These are phyloP conservation scores for Monosporascus sp. DNA, from an alignment of 2,329 filamentous ascomycete species.

Conservation along the genomic window DNA sequence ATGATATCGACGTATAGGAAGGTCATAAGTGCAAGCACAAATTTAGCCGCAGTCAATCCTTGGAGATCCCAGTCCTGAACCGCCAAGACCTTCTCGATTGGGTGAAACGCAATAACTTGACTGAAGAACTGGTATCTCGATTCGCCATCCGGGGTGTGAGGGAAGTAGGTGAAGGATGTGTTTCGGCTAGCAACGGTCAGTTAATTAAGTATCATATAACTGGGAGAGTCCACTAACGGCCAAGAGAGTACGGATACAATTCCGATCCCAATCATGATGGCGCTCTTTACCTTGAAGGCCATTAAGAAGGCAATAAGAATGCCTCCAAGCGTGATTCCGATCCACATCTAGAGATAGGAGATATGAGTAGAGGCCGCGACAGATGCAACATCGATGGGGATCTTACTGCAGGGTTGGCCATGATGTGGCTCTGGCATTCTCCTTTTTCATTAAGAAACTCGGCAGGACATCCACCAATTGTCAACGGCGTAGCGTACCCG, in stretches of 20 bases:
- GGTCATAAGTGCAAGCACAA: conserved; percentile 66
- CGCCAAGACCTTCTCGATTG: conserved; percentile 57
- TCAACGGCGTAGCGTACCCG: conserved; percentile 61
- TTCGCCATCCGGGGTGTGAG: conserved; percentile 58
- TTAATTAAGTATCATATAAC: conserved; percentile 1
- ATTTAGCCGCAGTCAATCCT: conserved; percentile 51
- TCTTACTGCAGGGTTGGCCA: conserved; percentile 67
- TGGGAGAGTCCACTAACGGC: conserved; percentile 46
- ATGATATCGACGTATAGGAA: conserved; percentile 78
- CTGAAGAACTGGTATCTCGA: conserved; percentile 66
- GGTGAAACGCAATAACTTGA: conserved; percentile 65
- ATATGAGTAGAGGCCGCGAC: neutral
- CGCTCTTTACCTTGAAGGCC: conserved; percentile 70
- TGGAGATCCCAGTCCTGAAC: conserved; percentile 62
- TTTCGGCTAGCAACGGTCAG: conserved; percentile 41
- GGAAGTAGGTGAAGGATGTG: conserved; percentile 69
- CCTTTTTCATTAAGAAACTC: conserved; percentile 46
- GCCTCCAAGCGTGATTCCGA: conserved; percentile 76
- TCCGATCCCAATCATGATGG: conserved; percentile 67
- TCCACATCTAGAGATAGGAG: conserved; percentile 59
- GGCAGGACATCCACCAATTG: conserved; percentile 67
- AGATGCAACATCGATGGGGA: neutral
- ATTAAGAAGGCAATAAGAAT: conserved; percentile 76
- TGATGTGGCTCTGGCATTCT: conserved; percentile 55
- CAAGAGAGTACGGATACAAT: conserved; percentile 70